These are phyloP conservation scores for Carnegiea gigantea DNA, from an alignment of 179 eudicot species.

Conservation along the genomic window DNA sequence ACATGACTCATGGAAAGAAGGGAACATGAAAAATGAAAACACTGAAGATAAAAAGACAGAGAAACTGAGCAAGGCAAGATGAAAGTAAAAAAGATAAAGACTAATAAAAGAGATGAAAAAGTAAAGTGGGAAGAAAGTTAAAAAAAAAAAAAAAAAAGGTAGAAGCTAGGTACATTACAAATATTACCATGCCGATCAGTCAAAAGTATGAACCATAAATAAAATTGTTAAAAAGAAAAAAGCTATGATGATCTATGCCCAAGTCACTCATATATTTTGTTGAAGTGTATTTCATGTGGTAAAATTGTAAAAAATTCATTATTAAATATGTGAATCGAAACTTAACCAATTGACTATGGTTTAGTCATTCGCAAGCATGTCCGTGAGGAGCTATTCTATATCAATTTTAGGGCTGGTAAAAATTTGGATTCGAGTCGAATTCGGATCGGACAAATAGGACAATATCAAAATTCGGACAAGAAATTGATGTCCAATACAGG, in stretches of 20 bases:
- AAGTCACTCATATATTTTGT: not conserved
- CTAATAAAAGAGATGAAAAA: no score
- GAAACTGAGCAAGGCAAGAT: not conserved
- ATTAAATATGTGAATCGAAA: no score
- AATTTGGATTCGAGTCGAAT: no score
- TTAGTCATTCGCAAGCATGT: no score
- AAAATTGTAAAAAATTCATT: no score
- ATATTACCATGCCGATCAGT: not conserved
- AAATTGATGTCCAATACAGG: no score
- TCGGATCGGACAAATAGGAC: no score
- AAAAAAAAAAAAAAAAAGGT: not conserved
- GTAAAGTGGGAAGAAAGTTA: not conserved
- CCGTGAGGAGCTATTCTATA: no score
- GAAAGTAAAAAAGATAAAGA: not conserved
- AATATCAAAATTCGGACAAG: no score
- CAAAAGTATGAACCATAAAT: not conserved
- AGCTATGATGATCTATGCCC: not conserved
- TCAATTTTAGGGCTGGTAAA: no score
- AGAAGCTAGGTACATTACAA: not conserved
- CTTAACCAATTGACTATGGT: no score
- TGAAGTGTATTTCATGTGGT: not conserved
- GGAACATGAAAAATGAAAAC: not conserved
- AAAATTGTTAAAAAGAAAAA: not conserved
- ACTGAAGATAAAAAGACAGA: slow-evolving; percentile 1
- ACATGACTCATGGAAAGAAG: not conserved